These are phyloP conservation scores for Pythium guiyangense DNA, from an alignment of 352 stramenopile species.

Conservation along the genomic window DNA sequence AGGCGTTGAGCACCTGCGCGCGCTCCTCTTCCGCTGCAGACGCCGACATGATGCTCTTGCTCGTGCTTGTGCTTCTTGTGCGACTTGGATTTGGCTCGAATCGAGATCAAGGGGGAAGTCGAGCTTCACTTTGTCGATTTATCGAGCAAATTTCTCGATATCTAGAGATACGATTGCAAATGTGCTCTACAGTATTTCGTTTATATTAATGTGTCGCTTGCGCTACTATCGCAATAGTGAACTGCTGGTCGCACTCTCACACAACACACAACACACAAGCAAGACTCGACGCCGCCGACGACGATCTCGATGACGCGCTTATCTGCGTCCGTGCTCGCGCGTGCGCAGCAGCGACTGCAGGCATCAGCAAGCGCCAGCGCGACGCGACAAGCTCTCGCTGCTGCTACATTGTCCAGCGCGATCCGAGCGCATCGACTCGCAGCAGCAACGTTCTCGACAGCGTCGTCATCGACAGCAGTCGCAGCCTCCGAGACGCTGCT, in stretches of 20 bases:
- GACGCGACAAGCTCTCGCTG: not conserved
- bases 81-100: not conserved
- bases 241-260: not conserved
- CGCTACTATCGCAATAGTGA: not conserved
- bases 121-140: no score
- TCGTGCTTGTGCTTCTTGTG: not conserved
- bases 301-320: constrained; percentile 4
- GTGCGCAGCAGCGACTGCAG: not conserved
- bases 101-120: no score
- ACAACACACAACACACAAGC: no score
- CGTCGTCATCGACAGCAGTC: not conserved
- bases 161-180: not conserved
- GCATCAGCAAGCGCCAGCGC: not conserved
- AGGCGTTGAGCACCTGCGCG: constrained; percentile 92
- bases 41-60: constrained; percentile 47
- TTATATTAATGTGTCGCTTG: not conserved
- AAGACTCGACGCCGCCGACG: not conserved
- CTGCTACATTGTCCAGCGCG: not conserved
- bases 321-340: not conserved
- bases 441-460: not conserved
- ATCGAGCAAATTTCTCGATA: not conserved
- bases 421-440: not conserved
- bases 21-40: constrained; percentile 79
- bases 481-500: not conserved
- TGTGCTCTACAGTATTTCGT: not conserved